A percentile compares a stretch with the other conserved stretches of the same genome.
Conservation (phyloP, 345 rosid species). For the Citrus australasica region DNA sequence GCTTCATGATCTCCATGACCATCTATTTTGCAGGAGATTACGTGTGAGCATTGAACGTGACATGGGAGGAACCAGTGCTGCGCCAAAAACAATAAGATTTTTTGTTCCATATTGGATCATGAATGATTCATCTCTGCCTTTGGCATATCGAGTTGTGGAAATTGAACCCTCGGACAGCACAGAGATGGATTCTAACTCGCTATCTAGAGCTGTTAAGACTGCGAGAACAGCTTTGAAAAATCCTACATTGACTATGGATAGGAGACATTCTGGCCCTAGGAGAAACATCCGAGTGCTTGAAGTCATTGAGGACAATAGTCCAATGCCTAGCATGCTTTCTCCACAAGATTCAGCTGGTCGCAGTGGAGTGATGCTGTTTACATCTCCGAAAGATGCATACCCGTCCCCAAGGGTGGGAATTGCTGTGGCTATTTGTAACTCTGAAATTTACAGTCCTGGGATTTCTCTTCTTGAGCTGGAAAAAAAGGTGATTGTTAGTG, state of each 20-base stretch:
- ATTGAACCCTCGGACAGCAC: conserved; percentile 65
- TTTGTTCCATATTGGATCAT: conserved; percentile 97
- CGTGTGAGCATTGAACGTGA: conserved; percentile 90
- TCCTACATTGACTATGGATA: conserved; percentile 51
- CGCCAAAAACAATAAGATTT: conserved; percentile 82
- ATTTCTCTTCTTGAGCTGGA: conserved; percentile 94
- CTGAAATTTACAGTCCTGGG: conserved; percentile 84
- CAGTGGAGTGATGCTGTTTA: conserved; percentile 59
- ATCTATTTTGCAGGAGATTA: conserved; percentile 62
- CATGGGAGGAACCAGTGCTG: conserved; percentile 82
- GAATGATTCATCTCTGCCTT: conserved; percentile 71
- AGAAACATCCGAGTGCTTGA: conserved; percentile 76
- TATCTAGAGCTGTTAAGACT: conserved; percentile 74
- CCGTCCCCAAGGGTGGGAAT: conserved; percentile 76
- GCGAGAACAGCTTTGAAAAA: conserved; percentile 52
- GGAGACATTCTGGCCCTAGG: conserved; percentile 44
- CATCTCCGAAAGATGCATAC: conserved; percentile 82
- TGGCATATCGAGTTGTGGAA: conserved; percentile 86
- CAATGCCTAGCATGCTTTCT: conserved; percentile 93
- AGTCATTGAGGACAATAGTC: conserved; percentile 82
- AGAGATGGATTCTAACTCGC: conserved; percentile 52
- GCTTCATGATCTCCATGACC: conserved; percentile 3
- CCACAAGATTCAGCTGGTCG: conserved; percentile 85
- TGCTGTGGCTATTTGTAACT: conserved; percentile 71
- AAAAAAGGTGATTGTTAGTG: conserved; percentile 66